These are phyloP conservation scores for Candida tunisiensis DNA, from an alignment of 1,139 yeast genomes.

Conservation along the genomic window DNA sequence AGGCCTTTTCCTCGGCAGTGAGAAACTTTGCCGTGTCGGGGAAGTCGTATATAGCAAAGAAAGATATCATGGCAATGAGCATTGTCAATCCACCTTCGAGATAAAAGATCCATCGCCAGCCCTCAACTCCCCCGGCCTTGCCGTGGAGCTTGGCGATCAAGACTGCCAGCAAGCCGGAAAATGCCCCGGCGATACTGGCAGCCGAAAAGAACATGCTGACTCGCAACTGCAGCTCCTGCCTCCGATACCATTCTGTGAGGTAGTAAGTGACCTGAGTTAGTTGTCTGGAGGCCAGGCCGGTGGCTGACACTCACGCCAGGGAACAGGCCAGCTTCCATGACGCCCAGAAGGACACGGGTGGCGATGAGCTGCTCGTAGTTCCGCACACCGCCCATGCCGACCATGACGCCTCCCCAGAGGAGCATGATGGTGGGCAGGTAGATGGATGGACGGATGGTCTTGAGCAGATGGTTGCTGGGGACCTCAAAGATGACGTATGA, in stretches of 20 bases:
- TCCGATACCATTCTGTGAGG: constrained; percentile 15
- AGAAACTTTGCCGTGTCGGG: constrained; percentile 32
- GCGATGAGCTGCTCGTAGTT: constrained; percentile 32
- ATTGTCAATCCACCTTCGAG: constrained; percentile 47
- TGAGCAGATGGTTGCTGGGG: constrained; percentile 33
- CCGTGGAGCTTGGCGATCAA: constrained; percentile 31
- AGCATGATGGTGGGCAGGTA: constrained; percentile 28
- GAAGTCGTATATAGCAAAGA: constrained; percentile 32
- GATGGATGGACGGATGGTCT: constrained; percentile 37
- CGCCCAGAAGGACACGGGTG: constrained; percentile 34
- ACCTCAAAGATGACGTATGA: constrained; percentile 34
- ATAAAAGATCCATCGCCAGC: constrained; percentile 72
- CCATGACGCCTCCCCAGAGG: constrained; percentile 34
- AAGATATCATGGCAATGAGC: constrained; percentile 16
- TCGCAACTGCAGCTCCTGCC: constrained; percentile 25
- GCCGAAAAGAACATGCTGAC: constrained; percentile 37
- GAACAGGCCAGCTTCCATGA: constrained; percentile 40
- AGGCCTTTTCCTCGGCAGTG: constrained; percentile 27
- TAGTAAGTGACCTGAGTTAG: constrained; percentile 10
- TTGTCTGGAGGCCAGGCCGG: too few species aligned
- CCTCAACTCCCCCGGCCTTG: constrained; percentile 32
- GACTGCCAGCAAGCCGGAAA: constrained; percentile 18
- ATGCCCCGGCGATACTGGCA: constrained; percentile 16
- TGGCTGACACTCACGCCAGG: too few species aligned
- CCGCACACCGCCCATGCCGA: constrained; percentile 30